phyloP scores from a whole-genome alignment of 1,284 basidiomycete genomes.

The Megacollybia platyphylla region DNA sequence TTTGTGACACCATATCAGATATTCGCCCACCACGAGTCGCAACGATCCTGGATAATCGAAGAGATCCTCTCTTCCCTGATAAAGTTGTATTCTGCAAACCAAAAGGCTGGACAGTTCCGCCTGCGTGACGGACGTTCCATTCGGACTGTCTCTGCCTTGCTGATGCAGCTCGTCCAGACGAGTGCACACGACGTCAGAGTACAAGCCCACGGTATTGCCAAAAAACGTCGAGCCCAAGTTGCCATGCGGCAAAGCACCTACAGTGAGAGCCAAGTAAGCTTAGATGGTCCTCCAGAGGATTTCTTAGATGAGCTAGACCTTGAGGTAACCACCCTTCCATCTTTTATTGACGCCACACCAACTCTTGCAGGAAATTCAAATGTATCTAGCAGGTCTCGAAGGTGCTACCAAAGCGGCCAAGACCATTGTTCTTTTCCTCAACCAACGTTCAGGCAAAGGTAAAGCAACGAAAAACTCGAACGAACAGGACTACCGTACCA shows the following conservation, averaged over 20 bases:
- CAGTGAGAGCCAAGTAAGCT: conserved; percentile 21
- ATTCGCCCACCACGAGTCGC: conserved; percentile 81
- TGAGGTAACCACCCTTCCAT: conserved; percentile 27
- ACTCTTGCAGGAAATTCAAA: conserved; percentile 40
- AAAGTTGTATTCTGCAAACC: conserved; percentile 81
- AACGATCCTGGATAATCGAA: conserved; percentile 92
- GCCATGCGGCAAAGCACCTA: conserved; percentile 49
- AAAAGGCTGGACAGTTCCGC: conserved; percentile 80
- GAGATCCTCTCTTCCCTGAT: conserved; percentile 86
- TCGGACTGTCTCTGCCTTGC: conserved; percentile 81
- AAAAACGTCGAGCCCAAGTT: conserved; percentile 46
- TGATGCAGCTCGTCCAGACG: conserved; percentile 93
- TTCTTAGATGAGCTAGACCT: conserved; percentile 55
- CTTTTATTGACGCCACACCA: neutral
- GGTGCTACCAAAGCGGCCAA: conserved; percentile 75
- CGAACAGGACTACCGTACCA: conserved; percentile 82
- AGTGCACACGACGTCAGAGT: conserved; percentile 72
- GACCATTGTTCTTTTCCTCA: conserved; percentile 75
- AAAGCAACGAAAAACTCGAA: conserved; percentile 81
- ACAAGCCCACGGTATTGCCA: conserved; percentile 46
- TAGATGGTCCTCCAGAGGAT: conserved; percentile 18
- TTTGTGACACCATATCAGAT: conserved; percentile 33
- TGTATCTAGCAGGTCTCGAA: conserved; percentile 60
- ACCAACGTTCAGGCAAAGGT: conserved; percentile 73
- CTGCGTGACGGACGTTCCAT: conserved; percentile 78